Evolutionary conservation across 164 flowering plant species (phyloP).

Genomic region (Chimonanthus praecox): DNA sequence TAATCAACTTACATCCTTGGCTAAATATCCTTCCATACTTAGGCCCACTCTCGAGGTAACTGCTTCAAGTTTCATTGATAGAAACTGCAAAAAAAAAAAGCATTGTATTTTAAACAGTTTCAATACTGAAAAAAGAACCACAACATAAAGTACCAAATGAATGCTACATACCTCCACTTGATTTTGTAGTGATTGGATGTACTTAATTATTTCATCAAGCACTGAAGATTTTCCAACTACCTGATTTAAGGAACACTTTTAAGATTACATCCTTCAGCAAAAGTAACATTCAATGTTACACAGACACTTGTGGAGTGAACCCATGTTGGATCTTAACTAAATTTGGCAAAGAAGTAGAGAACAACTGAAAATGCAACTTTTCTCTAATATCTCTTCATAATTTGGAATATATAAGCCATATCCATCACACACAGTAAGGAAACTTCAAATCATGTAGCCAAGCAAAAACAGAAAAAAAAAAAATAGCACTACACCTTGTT

Average conservation of each 20-base stretch:
- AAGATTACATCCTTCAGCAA: neutral
- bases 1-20: slow-evolving; percentile 68
- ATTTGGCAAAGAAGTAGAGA: neutral
- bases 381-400: neutral
- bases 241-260: slow-evolving; percentile 25
- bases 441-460: neutral
- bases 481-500: slow-evolving; percentile 55
- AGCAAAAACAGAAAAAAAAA: neutral
- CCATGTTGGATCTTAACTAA: neutral
- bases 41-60: slow-evolving; percentile 66
- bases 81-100: slow-evolving; percentile 49
- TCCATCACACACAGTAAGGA: neutral
- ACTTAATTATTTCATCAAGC: slow-evolving; percentile 87
- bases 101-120: slow-evolving; percentile 8
- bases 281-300: neutral
- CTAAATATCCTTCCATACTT: slow-evolving; percentile 50
- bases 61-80: slow-evolving; percentile 98
- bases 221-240: slow-evolving; percentile 83
- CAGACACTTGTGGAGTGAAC: neutral
- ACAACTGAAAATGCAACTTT: neutral
- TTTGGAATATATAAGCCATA: neutral
- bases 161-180: slow-evolving; percentile 67
- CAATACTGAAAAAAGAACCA: neutral
- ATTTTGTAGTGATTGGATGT: slow-evolving; percentile 73
- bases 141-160: neutral